Evolutionary conservation across 2,329 filamentous ascomycete genomes (phyloP).

Genomic region (Bipolaris sorokiniana): DNA sequence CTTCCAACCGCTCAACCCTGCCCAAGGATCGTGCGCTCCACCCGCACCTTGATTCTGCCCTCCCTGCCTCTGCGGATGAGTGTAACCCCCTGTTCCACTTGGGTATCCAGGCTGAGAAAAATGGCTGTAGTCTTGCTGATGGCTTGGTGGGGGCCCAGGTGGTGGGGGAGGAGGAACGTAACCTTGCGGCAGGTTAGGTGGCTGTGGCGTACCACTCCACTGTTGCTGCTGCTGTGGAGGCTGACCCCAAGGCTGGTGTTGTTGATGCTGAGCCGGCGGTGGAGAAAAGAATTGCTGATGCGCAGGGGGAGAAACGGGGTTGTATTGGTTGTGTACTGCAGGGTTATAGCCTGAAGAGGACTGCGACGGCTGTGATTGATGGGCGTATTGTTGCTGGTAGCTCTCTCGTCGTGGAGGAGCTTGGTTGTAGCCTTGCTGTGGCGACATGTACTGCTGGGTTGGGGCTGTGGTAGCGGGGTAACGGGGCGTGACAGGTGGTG

Average conservation of each 20-base stretch:
- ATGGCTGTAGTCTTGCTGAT: constrained; percentile 60
- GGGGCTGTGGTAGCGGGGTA: constrained; percentile 49
- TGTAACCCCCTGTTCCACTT: constrained; percentile 49
- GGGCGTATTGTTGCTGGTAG: constrained; percentile 33
- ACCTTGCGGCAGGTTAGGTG: constrained; percentile 61
- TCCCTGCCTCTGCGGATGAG: constrained; percentile 39
- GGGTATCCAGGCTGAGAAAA: constrained; percentile 63
- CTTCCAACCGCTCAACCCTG: constrained; percentile 73
- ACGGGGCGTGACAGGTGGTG: constrained; percentile 55
- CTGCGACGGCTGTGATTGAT: constrained; percentile 31
- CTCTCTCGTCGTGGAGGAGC: constrained; percentile 44
- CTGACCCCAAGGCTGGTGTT: constrained; percentile 62
- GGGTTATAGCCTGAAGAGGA: constrained; percentile 53
- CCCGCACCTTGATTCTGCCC: constrained; percentile 23
- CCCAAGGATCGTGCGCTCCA: constrained; percentile 66
- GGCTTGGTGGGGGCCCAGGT: constrained; percentile 65
- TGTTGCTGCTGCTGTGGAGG: constrained; percentile 63
- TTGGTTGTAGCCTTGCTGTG: constrained; percentile 40
- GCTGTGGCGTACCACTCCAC: constrained; percentile 58
- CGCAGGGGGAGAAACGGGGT: constrained; percentile 59
- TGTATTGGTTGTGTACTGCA: constrained; percentile 49
- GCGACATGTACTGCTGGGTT: constrained; percentile 43
- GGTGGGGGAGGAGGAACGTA: constrained; percentile 72
- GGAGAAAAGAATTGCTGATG: constrained; percentile 63
- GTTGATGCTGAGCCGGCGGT: constrained; percentile 49